A percentile compares a stretch with the other conserved stretches of the same genome.
These are phyloP conservation scores for Clitopilus passeckerianus DNA, from an alignment of 768 basidiomycete species.

Conservation along the genomic window DNA sequence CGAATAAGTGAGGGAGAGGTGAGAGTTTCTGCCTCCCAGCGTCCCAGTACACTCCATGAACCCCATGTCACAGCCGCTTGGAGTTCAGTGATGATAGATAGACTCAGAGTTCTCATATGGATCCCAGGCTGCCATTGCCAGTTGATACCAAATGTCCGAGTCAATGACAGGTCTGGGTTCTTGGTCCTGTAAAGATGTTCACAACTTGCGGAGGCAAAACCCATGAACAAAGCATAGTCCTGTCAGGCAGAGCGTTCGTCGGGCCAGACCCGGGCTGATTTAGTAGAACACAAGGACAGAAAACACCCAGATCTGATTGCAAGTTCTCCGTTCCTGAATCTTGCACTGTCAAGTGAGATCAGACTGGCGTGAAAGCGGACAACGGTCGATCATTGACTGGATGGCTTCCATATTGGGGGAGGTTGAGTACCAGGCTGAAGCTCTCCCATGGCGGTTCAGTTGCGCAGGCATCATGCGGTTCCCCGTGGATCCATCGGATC, in stretches of 20 bases:
- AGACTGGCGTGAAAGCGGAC: neutral
- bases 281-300: neutral
- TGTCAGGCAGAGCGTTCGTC: too few species aligned
- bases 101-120: neutral
- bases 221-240: too few species aligned
- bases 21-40: too few species aligned
- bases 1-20: neutral
- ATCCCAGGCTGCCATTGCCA: neutral
- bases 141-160: neutral
- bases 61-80: too few species aligned
- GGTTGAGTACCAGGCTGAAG: neutral
- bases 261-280: neutral
- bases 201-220: neutral
- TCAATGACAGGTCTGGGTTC: neutral
- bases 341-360: neutral
- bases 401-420: neutral
- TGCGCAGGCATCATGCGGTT: neutral
- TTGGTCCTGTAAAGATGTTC: neutral
- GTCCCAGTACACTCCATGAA: too few species aligned
- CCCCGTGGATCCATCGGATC: neutral
- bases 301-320: neutral
- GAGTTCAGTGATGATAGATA: neutral
- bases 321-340: neutral
- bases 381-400: neutral
- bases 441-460: neutral